Evolutionary conservation across 1,139 yeast genomes (phyloP), one percentile per base, ranked within the genome.

Genomic region (Blastobotrys apis): DNA sequence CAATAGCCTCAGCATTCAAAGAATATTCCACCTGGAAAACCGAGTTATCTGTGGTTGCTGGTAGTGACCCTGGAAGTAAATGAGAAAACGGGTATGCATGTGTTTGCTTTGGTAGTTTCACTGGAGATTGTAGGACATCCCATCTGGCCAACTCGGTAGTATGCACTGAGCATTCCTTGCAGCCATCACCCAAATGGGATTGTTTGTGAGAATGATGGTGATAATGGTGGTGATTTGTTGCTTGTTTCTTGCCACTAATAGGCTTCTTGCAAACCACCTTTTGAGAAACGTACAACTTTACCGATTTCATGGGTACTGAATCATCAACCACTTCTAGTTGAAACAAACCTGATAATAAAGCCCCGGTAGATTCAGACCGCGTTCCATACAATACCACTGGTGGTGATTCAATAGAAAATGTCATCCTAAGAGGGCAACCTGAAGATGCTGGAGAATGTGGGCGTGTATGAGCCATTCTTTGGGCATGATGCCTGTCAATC

Each of bases 31-130:
- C 77, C 20, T 74, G 71, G 35, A 73, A 69, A 3, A 80, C 69
- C 37, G 74, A 69, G 3, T 80, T 69, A 3, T 75, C 69, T 13
- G 85, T 71, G 1, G 95, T 77, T 1, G 95, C 88, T 0, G 98
- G 97, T 26, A 88, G 63, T n/a, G 84, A 72, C 0, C 99, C 98
- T 0, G 97, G 95, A 12, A 92, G 63, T 34, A 94, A 67, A 63
- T 88, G 90, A n/a, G 95, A 84, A 61, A 94, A 92, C 1, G 98
- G 99, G 60, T 86, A 92, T 1, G 86, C 88, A 57, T 92, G 96
- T 19, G 73, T 70, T 1, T 92, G 94, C 23, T 54, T 56, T 9
- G 72, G 64, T 53, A 87, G 76, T 5, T 71, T 67, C 2, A 81
- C 74, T 1, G 75, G 68, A 16, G 72, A 70, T 3, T 77, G 69